Conservation (phyloP, 2,329 filamentous ascomycete species). For the Fonsecaea pedrosoi region DNA sequence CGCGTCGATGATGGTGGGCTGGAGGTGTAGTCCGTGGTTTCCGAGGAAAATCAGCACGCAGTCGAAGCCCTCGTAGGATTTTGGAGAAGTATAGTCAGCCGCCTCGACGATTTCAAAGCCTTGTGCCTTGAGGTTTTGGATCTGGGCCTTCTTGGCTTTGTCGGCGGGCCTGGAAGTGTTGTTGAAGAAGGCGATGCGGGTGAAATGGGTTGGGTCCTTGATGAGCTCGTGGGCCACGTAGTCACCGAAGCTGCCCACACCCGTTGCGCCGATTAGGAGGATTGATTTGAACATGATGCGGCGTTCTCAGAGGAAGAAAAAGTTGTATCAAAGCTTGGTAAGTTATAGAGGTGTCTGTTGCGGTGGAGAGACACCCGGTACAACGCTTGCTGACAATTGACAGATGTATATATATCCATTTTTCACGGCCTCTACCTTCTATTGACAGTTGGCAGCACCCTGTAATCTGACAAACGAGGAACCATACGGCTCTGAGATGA, state of each 20-base stretch:
- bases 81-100: constrained; percentile 11
- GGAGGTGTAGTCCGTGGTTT: constrained; percentile 29
- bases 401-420: neutral
- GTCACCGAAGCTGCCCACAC: constrained; percentile 12
- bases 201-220: constrained; percentile 5
- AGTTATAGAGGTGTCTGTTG: neutral
- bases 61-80: constrained; percentile 28
- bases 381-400: neutral
- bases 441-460: neutral
- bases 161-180: constrained; percentile 16
- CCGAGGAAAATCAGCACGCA: constrained; percentile 32
- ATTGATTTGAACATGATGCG: constrained; percentile 15
- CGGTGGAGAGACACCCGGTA: neutral
- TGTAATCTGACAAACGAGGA: neutral
- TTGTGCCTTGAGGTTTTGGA: constrained; percentile 2
- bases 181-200: constrained; percentile 22
- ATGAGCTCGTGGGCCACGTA: constrained; percentile 15
- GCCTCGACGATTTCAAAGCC: constrained; percentile 17
- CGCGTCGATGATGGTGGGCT: constrained; percentile 51
- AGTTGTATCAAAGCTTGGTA: neutral
- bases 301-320: neutral
- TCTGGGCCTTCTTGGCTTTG: constrained; percentile 6
- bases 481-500: neutral
- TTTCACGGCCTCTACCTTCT: neutral
- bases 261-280: constrained; percentile 12